Percentiles rank a stretch among this genome's conserved stretches.
Evolutionary conservation across 2,329 filamentous ascomycete genomes (phyloP).

Genomic region (Cercospora berteroae): DNA sequence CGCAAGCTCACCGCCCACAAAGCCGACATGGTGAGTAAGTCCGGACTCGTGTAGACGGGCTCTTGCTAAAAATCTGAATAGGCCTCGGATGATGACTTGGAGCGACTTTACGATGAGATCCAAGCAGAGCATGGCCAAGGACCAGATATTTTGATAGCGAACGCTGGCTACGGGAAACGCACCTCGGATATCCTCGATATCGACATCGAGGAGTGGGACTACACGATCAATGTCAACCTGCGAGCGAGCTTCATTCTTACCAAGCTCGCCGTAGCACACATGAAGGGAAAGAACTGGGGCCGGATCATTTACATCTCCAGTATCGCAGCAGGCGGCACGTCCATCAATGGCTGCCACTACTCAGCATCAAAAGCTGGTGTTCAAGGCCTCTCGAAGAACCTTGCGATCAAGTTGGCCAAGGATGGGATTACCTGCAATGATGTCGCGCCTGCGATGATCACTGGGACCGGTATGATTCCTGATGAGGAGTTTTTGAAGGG

Average conservation of each 20-base stretch:
- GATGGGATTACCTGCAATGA: slow-evolving; percentile 67
- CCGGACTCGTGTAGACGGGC: background rate
- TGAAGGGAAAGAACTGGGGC: slow-evolving; percentile 61
- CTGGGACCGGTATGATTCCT: slow-evolving; percentile 57
- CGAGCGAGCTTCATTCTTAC: slow-evolving; percentile 62
- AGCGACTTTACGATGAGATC: slow-evolving; percentile 56
- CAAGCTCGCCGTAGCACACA: slow-evolving; percentile 60
- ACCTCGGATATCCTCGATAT: slow-evolving; percentile 55
- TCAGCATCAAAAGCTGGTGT: slow-evolving; percentile 47
- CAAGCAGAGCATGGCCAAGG: slow-evolving; percentile 51
- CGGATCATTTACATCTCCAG: slow-evolving; percentile 64
- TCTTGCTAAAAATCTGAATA: background rate
- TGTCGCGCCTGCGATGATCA: slow-evolving; percentile 69
- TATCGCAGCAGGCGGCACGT: slow-evolving; percentile 62
- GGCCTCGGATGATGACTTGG: slow-evolving; percentile 53
- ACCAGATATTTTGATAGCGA: slow-evolving; percentile 64
- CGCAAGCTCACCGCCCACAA: slow-evolving; percentile 55
- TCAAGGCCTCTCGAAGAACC: slow-evolving; percentile 63
- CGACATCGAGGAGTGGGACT: slow-evolving; percentile 62
- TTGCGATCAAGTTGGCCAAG: slow-evolving; percentile 59
- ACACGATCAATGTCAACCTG: slow-evolving; percentile 62
- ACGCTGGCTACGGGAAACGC: slow-evolving; percentile 65
- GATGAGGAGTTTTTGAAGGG: slow-evolving; percentile 48
- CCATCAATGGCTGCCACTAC: slow-evolving; percentile 53
- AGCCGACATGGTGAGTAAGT: slow-evolving; percentile 50